phyloP scores from a whole-genome alignment of 805 yeast genomes.

The Yarrowia yakushimensis region DNA sequence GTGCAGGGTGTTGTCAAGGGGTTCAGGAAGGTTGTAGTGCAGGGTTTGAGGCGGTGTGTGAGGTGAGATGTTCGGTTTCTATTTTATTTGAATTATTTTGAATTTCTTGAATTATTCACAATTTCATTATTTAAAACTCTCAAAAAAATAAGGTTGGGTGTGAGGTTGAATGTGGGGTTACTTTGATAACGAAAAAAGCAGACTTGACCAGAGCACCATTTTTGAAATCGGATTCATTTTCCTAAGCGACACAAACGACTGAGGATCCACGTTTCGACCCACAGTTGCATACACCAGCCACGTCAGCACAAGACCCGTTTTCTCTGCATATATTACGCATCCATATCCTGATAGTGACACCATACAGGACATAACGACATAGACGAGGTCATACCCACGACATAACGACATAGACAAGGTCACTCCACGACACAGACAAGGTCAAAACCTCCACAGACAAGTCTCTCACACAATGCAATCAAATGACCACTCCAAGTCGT shows the following conservation, averaged over 20 bases:
- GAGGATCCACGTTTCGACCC: not conserved
- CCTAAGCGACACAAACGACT: not conserved
- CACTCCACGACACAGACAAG: no score
- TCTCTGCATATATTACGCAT: conserved; percentile 5
- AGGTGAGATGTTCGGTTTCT: no score
- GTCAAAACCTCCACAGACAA: no score
- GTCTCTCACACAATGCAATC: conserved; percentile 1
- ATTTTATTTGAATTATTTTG: not conserved
- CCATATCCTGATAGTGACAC: not conserved
- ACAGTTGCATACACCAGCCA: not conserved
- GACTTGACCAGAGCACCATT: no score
- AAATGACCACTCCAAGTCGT: conserved; percentile 28
- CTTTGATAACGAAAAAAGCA: not conserved
- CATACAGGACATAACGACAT: not conserved
- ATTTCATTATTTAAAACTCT: not conserved
- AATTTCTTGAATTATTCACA: not conserved
- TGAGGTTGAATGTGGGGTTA: not conserved
- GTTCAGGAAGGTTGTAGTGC: no score
- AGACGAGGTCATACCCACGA: no score
- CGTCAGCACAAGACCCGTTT: not conserved
- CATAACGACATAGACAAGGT: not conserved
- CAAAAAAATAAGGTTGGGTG: not conserved
- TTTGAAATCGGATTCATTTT: no score
- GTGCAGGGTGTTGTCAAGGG: no score
- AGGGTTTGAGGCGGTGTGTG: no score